phyloP scores from a whole-genome alignment of 2,329 filamentous ascomycete species.

The Phialophora chinensis region DNA sequence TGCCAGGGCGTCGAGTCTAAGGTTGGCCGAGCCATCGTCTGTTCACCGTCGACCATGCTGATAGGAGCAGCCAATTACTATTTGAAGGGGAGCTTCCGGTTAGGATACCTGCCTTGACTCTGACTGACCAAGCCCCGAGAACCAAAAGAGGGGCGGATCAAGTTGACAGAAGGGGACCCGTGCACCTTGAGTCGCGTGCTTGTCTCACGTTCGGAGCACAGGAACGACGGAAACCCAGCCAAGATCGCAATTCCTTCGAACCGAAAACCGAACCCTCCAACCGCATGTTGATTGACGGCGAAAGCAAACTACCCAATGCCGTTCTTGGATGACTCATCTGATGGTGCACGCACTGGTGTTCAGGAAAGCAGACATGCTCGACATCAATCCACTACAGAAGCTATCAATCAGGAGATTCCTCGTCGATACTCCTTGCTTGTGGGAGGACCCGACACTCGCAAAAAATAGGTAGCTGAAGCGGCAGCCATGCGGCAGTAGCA shows the following conservation, averaged over 20 bases:
- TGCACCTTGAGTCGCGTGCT: constrained; percentile 18
- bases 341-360: constrained; percentile 17
- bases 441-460: constrained; percentile 9
- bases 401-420: constrained; percentile 9
- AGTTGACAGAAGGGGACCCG: constrained; percentile 16
- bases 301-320: not conserved
- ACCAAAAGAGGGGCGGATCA: constrained; percentile 12
- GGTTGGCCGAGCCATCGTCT: constrained; percentile 41
- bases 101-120: not conserved
- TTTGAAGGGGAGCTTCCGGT: constrained; percentile 39
- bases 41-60: constrained; percentile 38
- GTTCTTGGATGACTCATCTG: not conserved
- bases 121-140: constrained; percentile 7
- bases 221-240: constrained; percentile 8
- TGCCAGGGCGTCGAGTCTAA: constrained; percentile 39
- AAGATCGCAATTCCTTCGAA: constrained; percentile 10
- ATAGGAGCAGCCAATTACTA: constrained; percentile 34
- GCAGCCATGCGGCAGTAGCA: no score
- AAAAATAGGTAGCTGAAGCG: not conserved
- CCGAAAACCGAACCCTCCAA: not conserved
- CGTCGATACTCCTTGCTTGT: not conserved
- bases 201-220: constrained; percentile 14
- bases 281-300: not conserved
- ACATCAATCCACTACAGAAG: constrained; percentile 10
- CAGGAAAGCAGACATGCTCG: constrained; percentile 25